Evolutionary conservation across 73 alveolate species (phyloP), one percentile per base, ranked within the genome.

Genomic region (Effrenium voratum): DNA sequence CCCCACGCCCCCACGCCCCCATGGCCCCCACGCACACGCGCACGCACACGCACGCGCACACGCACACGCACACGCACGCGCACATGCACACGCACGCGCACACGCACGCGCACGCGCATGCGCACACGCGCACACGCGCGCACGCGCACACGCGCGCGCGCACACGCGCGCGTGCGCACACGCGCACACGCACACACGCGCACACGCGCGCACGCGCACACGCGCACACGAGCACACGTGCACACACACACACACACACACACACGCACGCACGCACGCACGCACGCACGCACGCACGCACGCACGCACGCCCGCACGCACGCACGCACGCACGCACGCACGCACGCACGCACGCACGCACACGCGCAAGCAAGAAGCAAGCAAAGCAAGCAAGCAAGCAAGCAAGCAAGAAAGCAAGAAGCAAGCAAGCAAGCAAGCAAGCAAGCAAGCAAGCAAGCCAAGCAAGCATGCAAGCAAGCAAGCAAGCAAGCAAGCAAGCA

Each of bases 221-320:
- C 79, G 24, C 44, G 41, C 44, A 66, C 79, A 66, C 44, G 24
- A 15, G 41, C 44, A 66, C 79, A 26, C 79, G 38, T 12, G 41
- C 79, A 32, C 44, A 26, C 79, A 66, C 79, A 66, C 79, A 36
- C 44, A 66, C 79, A 36, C 44, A 66, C 79, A 66, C 79, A 26
- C 79, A 15, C 44, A 26, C 79, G 38, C 44, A 66, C 79, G 79
- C 44, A 26, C 79, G 41, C 79, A 66, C 79, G 38, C 44, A 26
- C 79, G 79, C 44, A 66, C 79, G 24, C 79, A 66, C 79, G 12
- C 44, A 66, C 79, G 79, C 44, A 66, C 79, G 24, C 79, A 66
- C 79, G 12, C 44, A 26, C 79, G 38, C 44, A 66, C 79, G 24
- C 79, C 8, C 79, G 44, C 44, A 66, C 79, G 38, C 44, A 66